Evolutionary conservation across 371 early-diverging fungal genomes (phyloP).

Genomic region (Mortierella sp.): DNA sequence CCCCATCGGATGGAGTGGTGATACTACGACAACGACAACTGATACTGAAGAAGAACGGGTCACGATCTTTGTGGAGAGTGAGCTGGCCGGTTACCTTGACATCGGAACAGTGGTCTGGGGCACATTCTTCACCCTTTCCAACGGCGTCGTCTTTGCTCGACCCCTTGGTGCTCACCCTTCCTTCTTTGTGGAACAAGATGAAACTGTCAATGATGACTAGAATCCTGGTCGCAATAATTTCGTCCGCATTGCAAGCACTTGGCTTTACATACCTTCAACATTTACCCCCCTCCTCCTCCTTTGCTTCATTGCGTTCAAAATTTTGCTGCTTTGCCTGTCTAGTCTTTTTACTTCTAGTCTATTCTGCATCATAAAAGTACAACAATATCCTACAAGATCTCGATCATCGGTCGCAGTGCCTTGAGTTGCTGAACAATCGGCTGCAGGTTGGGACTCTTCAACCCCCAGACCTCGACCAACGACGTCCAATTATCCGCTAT

Average conservation of each 20-base stretch:
- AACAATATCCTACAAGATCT: neutral
- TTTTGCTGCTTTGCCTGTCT: neutral
- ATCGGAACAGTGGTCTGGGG: conserved; percentile 29
- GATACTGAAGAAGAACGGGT: neutral
- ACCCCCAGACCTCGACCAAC: conserved; percentile 10
- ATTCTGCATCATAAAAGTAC: neutral
- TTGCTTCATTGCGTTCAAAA: too few species aligned
- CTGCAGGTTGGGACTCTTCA: neutral
- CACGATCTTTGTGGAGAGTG: conserved; percentile 11
- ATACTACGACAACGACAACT: neutral
- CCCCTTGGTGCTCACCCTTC: conserved; percentile 31
- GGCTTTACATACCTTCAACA: too few species aligned
- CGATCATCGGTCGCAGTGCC: neutral
- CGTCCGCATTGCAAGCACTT: neutral
- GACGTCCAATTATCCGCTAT: conserved; percentile 16
- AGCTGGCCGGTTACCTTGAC: conserved; percentile 14
- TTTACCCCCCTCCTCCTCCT: too few species aligned
- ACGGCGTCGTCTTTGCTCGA: conserved; percentile 27
- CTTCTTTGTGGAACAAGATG: conserved; percentile 29
- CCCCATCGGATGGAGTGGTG: neutral
- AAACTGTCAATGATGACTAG: neutral
- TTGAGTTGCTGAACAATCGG: conserved; percentile 7
- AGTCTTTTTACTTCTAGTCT: neutral
- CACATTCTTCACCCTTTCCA: conserved; percentile 34
- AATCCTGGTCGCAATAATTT: neutral